These are phyloP conservation scores for Cymbopogon citratus DNA, from an alignment of 176 grass and related monocot species.

Conservation along the genomic window DNA sequence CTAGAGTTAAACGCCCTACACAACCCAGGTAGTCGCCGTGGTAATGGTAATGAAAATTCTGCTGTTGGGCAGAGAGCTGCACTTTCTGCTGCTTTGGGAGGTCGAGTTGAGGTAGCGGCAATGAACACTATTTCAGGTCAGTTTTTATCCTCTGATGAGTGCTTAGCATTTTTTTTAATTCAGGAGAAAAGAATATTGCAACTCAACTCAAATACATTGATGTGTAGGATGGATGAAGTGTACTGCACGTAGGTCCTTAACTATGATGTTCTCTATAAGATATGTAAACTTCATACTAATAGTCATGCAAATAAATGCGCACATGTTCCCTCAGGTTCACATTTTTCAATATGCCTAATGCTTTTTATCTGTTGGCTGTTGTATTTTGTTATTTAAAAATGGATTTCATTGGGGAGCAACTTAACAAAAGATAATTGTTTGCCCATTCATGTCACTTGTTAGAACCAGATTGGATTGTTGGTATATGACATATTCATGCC, in stretches of 20 bases:
- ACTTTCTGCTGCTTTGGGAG: conserved; percentile 94
- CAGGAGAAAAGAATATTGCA: neutral
- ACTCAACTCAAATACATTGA: conserved; percentile 21
- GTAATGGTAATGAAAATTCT: conserved; percentile 86
- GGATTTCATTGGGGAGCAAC: neutral
- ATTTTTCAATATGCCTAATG: neutral
- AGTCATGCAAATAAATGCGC: neutral
- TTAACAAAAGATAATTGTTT: neutral
- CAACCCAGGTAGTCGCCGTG: conserved; percentile 79
- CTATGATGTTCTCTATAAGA: neutral
- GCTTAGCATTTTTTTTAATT: neutral
- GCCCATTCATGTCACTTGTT: neutral
- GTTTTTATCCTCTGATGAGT: conserved; percentile 25
- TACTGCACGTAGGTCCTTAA: neutral
- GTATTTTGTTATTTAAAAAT: neutral
- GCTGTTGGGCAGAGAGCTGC: conserved; percentile 80
- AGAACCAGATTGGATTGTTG: conserved; percentile 21
- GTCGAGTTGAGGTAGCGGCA: conserved; percentile 87
- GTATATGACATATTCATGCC: neutral
- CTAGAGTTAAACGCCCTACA: conserved; percentile 93
- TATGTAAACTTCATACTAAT: conserved; percentile 9
- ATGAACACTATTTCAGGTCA: conserved; percentile 99
- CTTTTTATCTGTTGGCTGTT: neutral
- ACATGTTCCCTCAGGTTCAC: neutral
- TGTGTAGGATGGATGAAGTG: conserved; percentile 7